Percentiles rank a stretch among this genome's conserved stretches.
Conservation (phyloP, 2,329 filamentous ascomycete genomes). For the Pseudocercospora musae region DNA sequence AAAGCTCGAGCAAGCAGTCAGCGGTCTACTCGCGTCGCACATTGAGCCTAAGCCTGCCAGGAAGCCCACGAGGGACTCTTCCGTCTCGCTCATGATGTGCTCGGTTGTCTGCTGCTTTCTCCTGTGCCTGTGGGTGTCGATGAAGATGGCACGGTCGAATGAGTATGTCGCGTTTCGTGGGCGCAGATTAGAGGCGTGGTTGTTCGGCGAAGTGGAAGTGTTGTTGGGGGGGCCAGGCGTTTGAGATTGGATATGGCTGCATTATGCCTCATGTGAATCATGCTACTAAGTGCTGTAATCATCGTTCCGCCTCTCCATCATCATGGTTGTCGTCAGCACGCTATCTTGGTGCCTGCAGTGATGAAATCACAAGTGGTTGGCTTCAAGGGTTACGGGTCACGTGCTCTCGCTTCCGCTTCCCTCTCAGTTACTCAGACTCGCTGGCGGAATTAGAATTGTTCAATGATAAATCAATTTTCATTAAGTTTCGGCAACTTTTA, state of each 20-base stretch:
- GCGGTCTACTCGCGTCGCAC: neutral
- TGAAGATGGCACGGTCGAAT: neutral
- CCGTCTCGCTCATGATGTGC: neutral
- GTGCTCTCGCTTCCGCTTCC: neutral
- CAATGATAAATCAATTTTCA: no score
- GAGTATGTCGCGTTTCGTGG: neutral
- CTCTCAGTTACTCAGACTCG: no score
- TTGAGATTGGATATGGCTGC: no score
- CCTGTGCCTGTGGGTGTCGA: neutral
- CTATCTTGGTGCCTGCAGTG: neutral
- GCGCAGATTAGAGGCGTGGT: neutral
- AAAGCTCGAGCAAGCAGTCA: neutral
- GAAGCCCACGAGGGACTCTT: no score
- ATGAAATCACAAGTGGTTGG: neutral
- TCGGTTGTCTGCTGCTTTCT: neutral
- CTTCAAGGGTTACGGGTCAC: neutral
- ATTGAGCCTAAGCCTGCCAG: neutral
- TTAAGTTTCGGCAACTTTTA: no score
- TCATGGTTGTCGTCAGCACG: conserved; percentile 1
- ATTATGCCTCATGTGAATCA: no score
- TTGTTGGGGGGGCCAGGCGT: no score
- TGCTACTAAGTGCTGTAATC: neutral
- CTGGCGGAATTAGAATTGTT: no score
- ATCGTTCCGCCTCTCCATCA: neutral
- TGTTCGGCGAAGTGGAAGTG: no score